Base-by-base conservation (phyloP, 2,329 filamentous ascomycete species). In the Colletotrichum chrysophilum region DNA sequence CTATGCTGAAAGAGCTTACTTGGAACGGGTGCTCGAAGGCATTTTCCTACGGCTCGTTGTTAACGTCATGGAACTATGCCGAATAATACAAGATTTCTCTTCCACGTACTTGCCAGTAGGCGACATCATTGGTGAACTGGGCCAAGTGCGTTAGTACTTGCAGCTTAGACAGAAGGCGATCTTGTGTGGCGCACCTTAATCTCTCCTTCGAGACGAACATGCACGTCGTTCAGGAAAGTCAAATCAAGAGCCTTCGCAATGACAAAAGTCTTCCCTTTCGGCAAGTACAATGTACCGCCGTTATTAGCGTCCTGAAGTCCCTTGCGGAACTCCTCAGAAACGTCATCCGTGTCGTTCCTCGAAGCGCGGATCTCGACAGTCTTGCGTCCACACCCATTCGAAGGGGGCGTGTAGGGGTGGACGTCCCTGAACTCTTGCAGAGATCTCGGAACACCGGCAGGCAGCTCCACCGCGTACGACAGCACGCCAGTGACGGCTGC, bases 221-320 rank as follows among this genome's bases (percentile, higher is more conserved):
- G 89, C 3, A 93, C 84, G 71, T 92, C 86, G 64, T 91, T 84
- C 67, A 92, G 82, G 76, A 91, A 91, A 10, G 87, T 92, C 76
- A 92, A 80, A 77, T 92, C 90, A 14, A 93, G 83, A 71, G 89
- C 91, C 81, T 89, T 91, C 70, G 90, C 91, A 78, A 92, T 91
- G 24, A 92, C 83, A 79, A 89, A 92, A 2, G 86, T 90, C 79
- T 90, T 84, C 6, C 87, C 87, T 78, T 89, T 88, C 55, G 90
- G 84, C 2, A 92, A 81, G 61, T 90, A 85, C 5, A 93, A 82
- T 5, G 90, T 88, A 18, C 91, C 91, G 58, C 91, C 91, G 30
- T 91, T 84, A 78, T 93, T 92, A 4, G 91, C 91, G 70, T 88
- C 86, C 77, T 88, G 85, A 56, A 93, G 83, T 1, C 88, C 91